These are phyloP conservation scores for Clitoria ternatea DNA, from an alignment of 306 rosid species.

Conservation along the genomic window DNA sequence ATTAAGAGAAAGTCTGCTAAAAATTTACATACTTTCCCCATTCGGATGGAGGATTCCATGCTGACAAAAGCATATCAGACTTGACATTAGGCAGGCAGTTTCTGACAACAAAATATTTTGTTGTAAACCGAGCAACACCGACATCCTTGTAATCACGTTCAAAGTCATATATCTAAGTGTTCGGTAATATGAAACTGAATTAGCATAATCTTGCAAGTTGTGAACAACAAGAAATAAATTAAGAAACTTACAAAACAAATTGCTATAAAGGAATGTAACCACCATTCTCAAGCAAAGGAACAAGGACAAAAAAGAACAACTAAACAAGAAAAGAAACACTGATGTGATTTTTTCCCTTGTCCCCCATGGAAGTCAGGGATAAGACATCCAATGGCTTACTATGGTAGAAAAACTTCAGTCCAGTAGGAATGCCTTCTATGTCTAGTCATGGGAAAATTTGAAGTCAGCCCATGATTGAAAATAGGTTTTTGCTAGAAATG, in stretches of 20 bases:
- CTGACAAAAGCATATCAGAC: conserved; percentile 96
- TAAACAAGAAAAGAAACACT: conserved; percentile 8
- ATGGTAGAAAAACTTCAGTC: neutral
- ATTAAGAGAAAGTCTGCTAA: conserved; percentile 24
- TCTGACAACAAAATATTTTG: conserved; percentile 89
- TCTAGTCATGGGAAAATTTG: neutral
- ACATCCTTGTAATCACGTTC: conserved; percentile 99
- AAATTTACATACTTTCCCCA: conserved; percentile 83
- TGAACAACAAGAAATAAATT: conserved; percentile 4
- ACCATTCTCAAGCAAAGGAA: conserved; percentile 13
- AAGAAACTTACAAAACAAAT: conserved; percentile 7
- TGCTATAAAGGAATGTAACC: conserved; percentile 14
- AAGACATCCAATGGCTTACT: neutral
- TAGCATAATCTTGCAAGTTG: conserved; percentile 28
- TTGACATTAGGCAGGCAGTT: conserved; percentile 84
- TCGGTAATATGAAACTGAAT: conserved; percentile 26
- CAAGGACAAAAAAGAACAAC: conserved; percentile 15
- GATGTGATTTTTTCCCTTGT: neutral
- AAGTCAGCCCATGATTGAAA: neutral
- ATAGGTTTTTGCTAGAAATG: neutral
- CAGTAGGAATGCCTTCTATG: conserved; percentile 2
- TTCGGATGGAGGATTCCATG: conserved; percentile 93
- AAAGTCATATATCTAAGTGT: conserved; percentile 74
- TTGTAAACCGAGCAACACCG: conserved; percentile 87
- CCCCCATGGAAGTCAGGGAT: neutral